Conservation (phyloP, 768 basidiomycete species). For the Fistulinella prunicolor region DNA sequence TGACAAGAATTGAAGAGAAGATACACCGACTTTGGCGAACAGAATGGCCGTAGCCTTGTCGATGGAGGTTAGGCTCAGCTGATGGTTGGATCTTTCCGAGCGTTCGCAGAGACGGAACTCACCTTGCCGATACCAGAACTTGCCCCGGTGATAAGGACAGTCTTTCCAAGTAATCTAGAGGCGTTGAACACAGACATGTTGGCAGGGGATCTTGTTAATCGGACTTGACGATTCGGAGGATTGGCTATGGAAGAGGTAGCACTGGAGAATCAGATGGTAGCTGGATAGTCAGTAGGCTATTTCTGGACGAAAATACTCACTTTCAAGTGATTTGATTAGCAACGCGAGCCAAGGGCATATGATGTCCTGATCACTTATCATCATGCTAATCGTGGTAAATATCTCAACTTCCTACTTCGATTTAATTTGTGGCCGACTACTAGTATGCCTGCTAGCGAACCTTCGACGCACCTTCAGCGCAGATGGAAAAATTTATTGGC, state of each 20-base stretch:
- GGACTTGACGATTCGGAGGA: background rate
- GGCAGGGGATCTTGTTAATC: slow-evolving; percentile 3
- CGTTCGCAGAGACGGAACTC: slow-evolving; percentile 28
- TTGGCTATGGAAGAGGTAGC: background rate
- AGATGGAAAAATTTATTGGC: slow-evolving; percentile 47
- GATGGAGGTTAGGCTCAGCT: background rate
- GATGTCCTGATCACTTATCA: background rate
- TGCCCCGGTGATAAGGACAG: slow-evolving; percentile 85
- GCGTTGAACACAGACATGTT: slow-evolving; percentile 80
- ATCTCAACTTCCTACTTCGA: too few species aligned
- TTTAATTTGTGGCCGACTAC: too few species aligned
- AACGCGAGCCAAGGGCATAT: too few species aligned
- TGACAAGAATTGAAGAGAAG: background rate
- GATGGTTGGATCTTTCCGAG: background rate
- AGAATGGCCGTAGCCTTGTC: slow-evolving; percentile 79
- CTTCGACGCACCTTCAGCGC: slow-evolving; percentile 3
- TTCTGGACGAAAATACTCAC: too few species aligned
- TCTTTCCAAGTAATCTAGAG: slow-evolving; percentile 77
- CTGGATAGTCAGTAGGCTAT: too few species aligned
- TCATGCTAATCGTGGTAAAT: too few species aligned
- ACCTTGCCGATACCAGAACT: slow-evolving; percentile 90
- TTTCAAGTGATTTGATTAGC: too few species aligned
- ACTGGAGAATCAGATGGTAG: too few species aligned
- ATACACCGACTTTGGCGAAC: slow-evolving; percentile 69
- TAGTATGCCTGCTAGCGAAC: too few species aligned